Base-by-base conservation (phyloP, 2,329 filamentous ascomycete species). In the Tricladium varicosporioides region DNA sequence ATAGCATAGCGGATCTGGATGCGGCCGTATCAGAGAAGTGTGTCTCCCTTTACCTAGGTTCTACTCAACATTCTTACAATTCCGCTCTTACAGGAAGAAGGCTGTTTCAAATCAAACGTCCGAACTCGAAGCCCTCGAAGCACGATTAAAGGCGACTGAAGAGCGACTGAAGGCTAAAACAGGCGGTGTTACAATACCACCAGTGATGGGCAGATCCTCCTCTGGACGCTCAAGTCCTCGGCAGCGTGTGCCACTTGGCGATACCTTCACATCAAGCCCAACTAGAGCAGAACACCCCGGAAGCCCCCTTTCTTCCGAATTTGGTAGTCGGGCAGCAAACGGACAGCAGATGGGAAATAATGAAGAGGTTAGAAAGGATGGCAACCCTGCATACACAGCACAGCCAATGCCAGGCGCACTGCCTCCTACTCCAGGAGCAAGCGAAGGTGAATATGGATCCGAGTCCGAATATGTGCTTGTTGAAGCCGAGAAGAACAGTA, bases 51-150 rank as follows among this genome's bases (percentile, higher is more conserved):
- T 27, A 5, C 46, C 16, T 36, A 5, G 18, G n/a, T 13, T 14
- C 15, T 36, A 36, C 48, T 11, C 18, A 51, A 56, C 16, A 57
- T 54, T 22, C 48, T 48, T 22, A 31, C 33, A 15, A 11, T 42
- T 15, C 18, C 47, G 2, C 52, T 22, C 11, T 31, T 45, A 5
- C 72, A 96, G 92, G 75, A 94, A 94, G 76, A 85, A 91, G 70
- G 82, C 84, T 59, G 86, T 97, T 70, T 82, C 81, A 62, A 83
- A 81, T 52, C 89, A 91, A 71, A 84, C 83, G 54, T 83, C 85
- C 61, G 91, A 97, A 74, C 87, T 97, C 64, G 87, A 96, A 73
- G 85, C 87, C 56, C 86, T 97, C 68, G 91, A 97, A 75, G 85
- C 85, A 52, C 87, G 86, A 65, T 84, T 97, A 66, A 87, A 85